These are phyloP conservation scores for Colletotrichum destructivum DNA, from an alignment of 2,329 filamentous ascomycete species.

Conservation along the genomic window DNA sequence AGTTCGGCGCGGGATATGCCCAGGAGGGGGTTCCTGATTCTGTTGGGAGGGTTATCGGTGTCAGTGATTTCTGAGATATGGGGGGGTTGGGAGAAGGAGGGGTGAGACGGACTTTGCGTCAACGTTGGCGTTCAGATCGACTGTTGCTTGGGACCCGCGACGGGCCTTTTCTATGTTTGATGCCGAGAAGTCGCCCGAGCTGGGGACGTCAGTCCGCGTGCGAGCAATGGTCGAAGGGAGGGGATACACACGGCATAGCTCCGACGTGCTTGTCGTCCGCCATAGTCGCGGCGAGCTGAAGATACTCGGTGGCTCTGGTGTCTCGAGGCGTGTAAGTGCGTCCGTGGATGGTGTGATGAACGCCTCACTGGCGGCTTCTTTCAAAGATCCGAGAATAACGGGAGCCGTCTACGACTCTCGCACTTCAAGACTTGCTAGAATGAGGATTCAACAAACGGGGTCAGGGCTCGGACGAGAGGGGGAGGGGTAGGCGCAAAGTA, in stretches of 20 bases:
- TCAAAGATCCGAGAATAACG: not conserved
- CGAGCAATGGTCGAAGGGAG: not conserved
- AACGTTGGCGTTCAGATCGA: constrained; percentile 62
- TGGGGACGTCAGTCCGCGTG: not conserved
- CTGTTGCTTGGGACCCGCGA: constrained; percentile 28
- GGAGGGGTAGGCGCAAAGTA: not conserved
- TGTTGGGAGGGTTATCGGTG: constrained; percentile 36
- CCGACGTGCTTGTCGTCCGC: constrained; percentile 29
- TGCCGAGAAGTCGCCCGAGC: constrained; percentile 1
- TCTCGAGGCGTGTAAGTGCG: not conserved
- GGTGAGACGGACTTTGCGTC: constrained; percentile 59
- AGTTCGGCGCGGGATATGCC: constrained; percentile 60
- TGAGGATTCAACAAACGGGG: not conserved
- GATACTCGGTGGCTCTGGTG: not conserved
- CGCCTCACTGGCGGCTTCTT: not conserved
- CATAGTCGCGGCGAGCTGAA: constrained; percentile 11
- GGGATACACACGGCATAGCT: constrained; percentile 1
- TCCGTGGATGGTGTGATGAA: not conserved
- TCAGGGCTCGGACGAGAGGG: constrained; percentile 1
- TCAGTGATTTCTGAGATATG: constrained; percentile 37
- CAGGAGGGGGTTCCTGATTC: constrained; percentile 65
- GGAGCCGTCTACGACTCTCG: not conserved
- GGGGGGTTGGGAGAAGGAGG: not conserved
- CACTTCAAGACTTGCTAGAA: not conserved
- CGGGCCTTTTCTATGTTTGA: constrained; percentile 30